Percentiles rank a stretch among this genome's conserved stretches.
These are phyloP conservation scores for Physcomitrellopsis africana DNA, from an alignment of 225 moss, liverwort and hornwort genomes.

Conservation along the genomic window DNA sequence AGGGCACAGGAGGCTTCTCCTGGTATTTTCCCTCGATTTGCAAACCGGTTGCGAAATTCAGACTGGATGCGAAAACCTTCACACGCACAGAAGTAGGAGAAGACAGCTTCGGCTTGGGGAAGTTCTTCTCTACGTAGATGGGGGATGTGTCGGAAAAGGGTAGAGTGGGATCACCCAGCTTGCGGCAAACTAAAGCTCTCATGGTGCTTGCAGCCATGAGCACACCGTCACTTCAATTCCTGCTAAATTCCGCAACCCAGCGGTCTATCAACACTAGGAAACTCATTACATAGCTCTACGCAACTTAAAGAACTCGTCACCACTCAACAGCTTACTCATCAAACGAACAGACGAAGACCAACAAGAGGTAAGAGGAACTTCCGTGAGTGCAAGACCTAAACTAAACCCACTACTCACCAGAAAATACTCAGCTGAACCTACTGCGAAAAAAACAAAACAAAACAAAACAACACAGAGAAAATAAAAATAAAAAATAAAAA, in stretches of 20 bases:
- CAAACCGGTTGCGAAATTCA: slow-evolving; percentile 85
- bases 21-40: slow-evolving; percentile 87
- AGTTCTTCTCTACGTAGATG: slow-evolving; percentile 48
- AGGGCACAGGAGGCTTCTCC: slow-evolving; percentile 83
- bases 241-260: slow-evolving; percentile 9
- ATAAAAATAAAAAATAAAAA: no score
- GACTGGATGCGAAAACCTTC: slow-evolving; percentile 65
- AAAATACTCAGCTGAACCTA: no score
- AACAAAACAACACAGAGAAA: no score
- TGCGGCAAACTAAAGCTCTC: slow-evolving; percentile 78
- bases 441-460: no score
- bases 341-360: no score
- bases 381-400: no score
- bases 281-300: no score
- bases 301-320: no score
- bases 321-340: no score
- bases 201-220: slow-evolving; percentile 60
- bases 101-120: slow-evolving; percentile 60
- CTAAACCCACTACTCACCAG: no score
- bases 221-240: slow-evolving; percentile 15
- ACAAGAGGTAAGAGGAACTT: no score
- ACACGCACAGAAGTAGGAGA: slow-evolving; percentile 74
- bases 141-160: slow-evolving; percentile 73
- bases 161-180: slow-evolving; percentile 77
- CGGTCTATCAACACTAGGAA: not conserved